A percentile compares a stretch with the other conserved stretches of the same genome.
Conservation (phyloP, 2,329 filamentous ascomycete genomes). For the Fusarium napiforme region DNA sequence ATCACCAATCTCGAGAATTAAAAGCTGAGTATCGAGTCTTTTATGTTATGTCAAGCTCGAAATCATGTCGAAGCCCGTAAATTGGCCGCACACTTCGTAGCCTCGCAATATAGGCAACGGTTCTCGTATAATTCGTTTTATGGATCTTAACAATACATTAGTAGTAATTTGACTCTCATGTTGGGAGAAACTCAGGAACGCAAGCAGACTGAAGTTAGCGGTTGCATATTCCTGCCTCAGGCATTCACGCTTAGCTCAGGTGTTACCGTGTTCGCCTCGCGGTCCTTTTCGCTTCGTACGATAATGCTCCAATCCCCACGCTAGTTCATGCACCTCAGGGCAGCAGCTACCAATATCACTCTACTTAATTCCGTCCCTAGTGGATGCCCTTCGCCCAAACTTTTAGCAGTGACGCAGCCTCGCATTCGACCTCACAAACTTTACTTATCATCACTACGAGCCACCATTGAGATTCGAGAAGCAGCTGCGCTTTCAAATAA, state of each 20-base stretch:
- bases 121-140: neutral
- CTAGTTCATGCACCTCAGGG: conserved; percentile 33
- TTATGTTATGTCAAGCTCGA: neutral
- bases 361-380: conserved; percentile 14
- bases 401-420: conserved; percentile 42
- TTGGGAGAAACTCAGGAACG: neutral
- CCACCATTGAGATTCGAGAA: conserved; percentile 20
- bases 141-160: neutral
- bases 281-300: conserved; percentile 8
- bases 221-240: conserved; percentile 33
- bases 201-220: neutral
- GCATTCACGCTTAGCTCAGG: conserved; percentile 2
- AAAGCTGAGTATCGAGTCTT: neutral
- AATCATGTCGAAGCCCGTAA: neutral
- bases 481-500: conserved; percentile 2
- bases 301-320: conserved; percentile 26
- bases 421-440: conserved; percentile 19
- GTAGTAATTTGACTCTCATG: neutral
- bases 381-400: conserved; percentile 38
- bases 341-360: conserved; percentile 12
- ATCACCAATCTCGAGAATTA: neutral
- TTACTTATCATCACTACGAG: conserved; percentile 3
- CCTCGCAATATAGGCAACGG: neutral
- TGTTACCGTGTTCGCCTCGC: conserved; percentile 31
- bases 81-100: neutral